Conservation (phyloP, 2,329 filamentous ascomycete species). For the Aphanoascus verrucosus region DNA sequence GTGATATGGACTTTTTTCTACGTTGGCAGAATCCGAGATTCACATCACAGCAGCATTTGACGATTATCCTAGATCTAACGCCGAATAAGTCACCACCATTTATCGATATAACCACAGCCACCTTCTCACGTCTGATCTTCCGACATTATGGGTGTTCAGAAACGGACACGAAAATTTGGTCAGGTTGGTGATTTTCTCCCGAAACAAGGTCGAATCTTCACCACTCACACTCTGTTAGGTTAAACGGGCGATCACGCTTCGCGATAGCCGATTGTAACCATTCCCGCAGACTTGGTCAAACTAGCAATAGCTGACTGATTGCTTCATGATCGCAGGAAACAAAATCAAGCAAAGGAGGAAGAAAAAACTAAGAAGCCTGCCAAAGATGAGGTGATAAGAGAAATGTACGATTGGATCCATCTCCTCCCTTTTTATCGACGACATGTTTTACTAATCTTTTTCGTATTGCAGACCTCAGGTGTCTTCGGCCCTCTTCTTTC, state of each 20-base stretch:
- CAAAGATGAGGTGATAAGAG: constrained; percentile 56
- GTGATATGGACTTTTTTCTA: not conserved
- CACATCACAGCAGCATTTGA: not conserved
- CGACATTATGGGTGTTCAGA: constrained; percentile 65
- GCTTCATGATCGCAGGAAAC: constrained; percentile 41
- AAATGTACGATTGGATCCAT: constrained; percentile 45
- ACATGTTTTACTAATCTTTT: not conserved
- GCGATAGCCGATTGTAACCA: constrained; percentile 57
- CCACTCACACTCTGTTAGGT: constrained; percentile 33
- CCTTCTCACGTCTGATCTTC: not conserved
- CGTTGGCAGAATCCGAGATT: not conserved
- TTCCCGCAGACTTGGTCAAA: not conserved
- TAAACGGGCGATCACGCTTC: constrained; percentile 72
- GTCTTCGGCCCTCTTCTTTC: constrained; percentile 75
- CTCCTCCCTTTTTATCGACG: not conserved
- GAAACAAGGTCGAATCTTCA: not conserved
- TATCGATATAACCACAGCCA: not conserved
- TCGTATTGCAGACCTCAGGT: constrained; percentile 53
- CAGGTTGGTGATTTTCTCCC: constrained; percentile 35
- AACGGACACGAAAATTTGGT: constrained; percentile 87
- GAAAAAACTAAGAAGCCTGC: constrained; percentile 46
- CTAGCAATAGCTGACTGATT: not conserved
- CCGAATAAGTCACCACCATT: not conserved
- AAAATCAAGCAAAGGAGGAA: constrained; percentile 55
- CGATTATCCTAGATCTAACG: not conserved